Evolutionary conservation across 169 alveolate genomes (phyloP), one percentile per base, ranked within the genome.

Genomic region (Eimeria brunetti): DNA sequence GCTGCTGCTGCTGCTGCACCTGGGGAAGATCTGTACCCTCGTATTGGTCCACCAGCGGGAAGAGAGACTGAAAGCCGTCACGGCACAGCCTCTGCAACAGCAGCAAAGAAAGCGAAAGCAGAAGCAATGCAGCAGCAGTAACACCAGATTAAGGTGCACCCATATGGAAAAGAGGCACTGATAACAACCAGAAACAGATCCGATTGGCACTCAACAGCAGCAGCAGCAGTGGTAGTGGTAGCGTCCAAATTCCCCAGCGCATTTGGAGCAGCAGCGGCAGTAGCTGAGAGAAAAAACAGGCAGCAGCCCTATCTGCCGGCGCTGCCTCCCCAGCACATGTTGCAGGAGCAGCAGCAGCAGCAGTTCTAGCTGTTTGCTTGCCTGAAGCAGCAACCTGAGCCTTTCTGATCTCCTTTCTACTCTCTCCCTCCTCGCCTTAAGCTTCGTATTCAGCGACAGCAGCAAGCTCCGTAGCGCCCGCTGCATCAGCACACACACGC

Each of bases 401-500:
- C 85, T 84, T 53, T 89, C 94, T 20, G 94, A 64, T 24, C 75
- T 67, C 24, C 75, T 46, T n/a, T 89, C 94, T 5, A 80, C 94
- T 2, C 94, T 33, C 44, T 89, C 94, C 27, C 94, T 64, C 60
- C 75, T 67, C 60, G 56, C 75, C 36, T 80, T 78, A 11, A 89
- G 76, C 58, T 49, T 30, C 33, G 58, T 49, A 27, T 89, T 71
- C 51, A 89, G 58, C 73, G 85, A 78, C 73, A 49, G 60, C 86
- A 89, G 76, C 86, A 64, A 62, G n/a, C 27, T 71, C 24, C 94
- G 71, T 75, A 89, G 88, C 51, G 53, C 84, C 51, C 84, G 84
- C 84, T 73, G 84, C 53, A 73, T 36, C 33, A 36, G n/a, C n/a
- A 69, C 18, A 69, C 46, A 69, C 44, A 69, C 18, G 80, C 27